A percentile compares a stretch with the other conserved stretches of the same genome.
These are phyloP conservation scores for Casuarina cunninghamiana DNA, from an alignment of 306 rosid species.

Conservation along the genomic window DNA sequence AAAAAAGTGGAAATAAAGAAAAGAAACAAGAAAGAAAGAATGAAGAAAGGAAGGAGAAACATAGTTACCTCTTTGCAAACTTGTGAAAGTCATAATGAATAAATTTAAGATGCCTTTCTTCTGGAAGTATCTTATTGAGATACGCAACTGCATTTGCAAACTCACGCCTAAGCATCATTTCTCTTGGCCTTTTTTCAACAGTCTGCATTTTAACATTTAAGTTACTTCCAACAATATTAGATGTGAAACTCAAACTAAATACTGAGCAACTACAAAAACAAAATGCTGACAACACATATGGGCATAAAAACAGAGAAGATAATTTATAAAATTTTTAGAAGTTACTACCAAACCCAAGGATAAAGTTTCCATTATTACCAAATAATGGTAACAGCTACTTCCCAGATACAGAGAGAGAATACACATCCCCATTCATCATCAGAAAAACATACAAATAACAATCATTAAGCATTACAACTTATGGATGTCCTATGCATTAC, in stretches of 20 bases:
- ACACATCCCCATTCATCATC: not conserved
- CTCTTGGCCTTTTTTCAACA: constrained; percentile 95
- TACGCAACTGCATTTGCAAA: constrained; percentile 88
- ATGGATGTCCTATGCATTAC: not conserved
- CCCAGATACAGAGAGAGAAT: not conserved
- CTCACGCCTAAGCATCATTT: constrained; percentile 99
- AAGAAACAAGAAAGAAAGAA: not conserved
- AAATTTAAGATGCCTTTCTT: constrained; percentile 79
- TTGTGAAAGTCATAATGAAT: constrained; percentile 99
- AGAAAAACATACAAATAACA: not conserved
- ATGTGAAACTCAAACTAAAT: not conserved
- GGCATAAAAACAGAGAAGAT: not conserved
- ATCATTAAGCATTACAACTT: not conserved
- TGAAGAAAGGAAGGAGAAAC: constrained; percentile 1
- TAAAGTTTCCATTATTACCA: not conserved
- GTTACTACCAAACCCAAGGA: not conserved
- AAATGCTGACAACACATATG: not conserved
- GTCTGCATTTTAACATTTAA: constrained; percentile 54
- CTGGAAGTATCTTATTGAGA: constrained; percentile 71
- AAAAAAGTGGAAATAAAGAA: not conserved
- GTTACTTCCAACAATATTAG: constrained; percentile 27
- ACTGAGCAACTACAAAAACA: not conserved
- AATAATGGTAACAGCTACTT: not conserved
- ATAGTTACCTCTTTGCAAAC: constrained; percentile 80
- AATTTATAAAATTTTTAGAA: not conserved